Percentiles rank a stretch among this genome's conserved stretches.
Evolutionary conservation across 2,329 filamentous ascomycete species (phyloP).

Genomic region (Fusarium sp.): DNA sequence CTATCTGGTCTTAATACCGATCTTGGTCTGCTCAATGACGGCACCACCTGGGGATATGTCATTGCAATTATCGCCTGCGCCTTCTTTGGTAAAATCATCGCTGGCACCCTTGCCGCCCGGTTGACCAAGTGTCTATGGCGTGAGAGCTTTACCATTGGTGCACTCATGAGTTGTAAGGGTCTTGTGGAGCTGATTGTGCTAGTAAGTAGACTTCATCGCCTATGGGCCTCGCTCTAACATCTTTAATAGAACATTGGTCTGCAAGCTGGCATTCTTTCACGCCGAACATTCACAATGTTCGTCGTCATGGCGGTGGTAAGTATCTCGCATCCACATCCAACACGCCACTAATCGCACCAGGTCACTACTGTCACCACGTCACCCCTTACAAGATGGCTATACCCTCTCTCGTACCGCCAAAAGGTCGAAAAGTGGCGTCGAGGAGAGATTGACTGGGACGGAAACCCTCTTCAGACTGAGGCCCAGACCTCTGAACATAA

Average conservation of each 20-base stretch:
- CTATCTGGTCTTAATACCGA: constrained; percentile 91
- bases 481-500: constrained; percentile 42
- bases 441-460: constrained; percentile 90
- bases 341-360: constrained; percentile 18
- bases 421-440: constrained; percentile 71
- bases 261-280: constrained; percentile 83
- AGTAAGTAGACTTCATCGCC: constrained; percentile 60
- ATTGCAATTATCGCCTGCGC: constrained; percentile 84
- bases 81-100: constrained; percentile 86
- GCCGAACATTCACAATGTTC: constrained; percentile 89
- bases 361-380: constrained; percentile 87
- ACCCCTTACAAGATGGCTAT: constrained; percentile 77
- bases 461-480: constrained; percentile 49
- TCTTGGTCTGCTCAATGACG: constrained; percentile 82
- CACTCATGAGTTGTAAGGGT: constrained; percentile 96
- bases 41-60: constrained; percentile 90
- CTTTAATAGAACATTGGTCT: constrained; percentile 73
- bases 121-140: constrained; percentile 82
- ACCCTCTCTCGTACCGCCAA: constrained; percentile 72
- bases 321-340: not conserved
- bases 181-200: constrained; percentile 95
- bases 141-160: constrained; percentile 88
- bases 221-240: not conserved
- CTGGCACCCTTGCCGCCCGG: constrained; percentile 82
- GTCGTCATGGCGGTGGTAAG: constrained; percentile 85